Percentiles rank a stretch among this genome's conserved stretches.
These are phyloP conservation scores for Williopsis jadinii DNA, from an alignment of 1,139 yeast genomes.

Conservation along the genomic window DNA sequence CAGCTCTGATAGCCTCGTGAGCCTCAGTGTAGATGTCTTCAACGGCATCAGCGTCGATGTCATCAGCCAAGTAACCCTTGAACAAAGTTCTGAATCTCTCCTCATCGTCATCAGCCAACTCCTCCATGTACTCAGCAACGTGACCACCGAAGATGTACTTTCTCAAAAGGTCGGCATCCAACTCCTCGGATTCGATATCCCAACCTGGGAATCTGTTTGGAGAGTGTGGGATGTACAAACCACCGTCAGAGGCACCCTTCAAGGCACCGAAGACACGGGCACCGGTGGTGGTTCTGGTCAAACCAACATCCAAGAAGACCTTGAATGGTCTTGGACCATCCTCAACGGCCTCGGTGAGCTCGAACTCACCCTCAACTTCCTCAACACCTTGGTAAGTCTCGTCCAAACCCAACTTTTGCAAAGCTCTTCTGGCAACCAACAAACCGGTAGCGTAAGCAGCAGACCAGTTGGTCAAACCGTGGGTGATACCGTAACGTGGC, in stretches of 20 bases:
- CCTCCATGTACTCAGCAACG: conserved; percentile 99
- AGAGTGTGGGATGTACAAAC: conserved; percentile 98
- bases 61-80: conserved; percentile 96
- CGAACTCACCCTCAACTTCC: conserved; percentile 99
- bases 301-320: conserved; percentile 98
- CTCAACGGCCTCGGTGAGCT: conserved; percentile 98
- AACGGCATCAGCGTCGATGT: conserved; percentile 91
- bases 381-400: conserved; percentile 98
- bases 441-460: conserved; percentile 99
- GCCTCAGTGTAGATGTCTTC: conserved; percentile 96
- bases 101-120: conserved; percentile 99
- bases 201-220: conserved; percentile 99
- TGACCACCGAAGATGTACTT: conserved; percentile 99
- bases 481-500: conserved; percentile 95
- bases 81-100: conserved; percentile 96
- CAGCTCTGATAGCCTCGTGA: conserved; percentile 92
- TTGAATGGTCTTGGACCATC: conserved; percentile 99
- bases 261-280: conserved; percentile 99
- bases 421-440: conserved; percentile 98
- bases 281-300: conserved; percentile 99
- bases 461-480: conserved; percentile 99
- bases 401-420: conserved; percentile 96
- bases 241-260: conserved; percentile 99
- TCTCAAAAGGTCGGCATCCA: conserved; percentile 96
- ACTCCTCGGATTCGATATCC: conserved; percentile 98